Evolutionary conservation across 192 early-diverging fungal genomes (phyloP).

Genomic region (Powellomyces hirtus): DNA sequence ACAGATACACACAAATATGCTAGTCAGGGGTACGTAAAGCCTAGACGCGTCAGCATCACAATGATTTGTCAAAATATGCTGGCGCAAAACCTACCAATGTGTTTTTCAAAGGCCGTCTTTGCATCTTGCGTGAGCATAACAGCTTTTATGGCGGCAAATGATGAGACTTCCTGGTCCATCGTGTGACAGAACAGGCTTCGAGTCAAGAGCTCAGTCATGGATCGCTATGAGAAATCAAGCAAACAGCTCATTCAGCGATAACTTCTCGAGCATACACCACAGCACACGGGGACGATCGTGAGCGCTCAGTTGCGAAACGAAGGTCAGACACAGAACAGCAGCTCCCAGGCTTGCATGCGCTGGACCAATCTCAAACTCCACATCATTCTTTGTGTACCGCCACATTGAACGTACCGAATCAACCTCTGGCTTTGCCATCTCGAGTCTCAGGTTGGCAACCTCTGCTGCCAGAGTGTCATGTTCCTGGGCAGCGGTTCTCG

Average conservation of each 20-base stretch:
- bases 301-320: no score
- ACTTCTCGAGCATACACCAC: no score
- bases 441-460: background rate
- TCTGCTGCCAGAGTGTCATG: background rate
- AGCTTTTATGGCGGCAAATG: constrained; percentile 1
- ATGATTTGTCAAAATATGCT: no score
- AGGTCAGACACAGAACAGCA: no score
- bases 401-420: background rate
- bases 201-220: background rate
- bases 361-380: no score
- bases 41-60: no score
- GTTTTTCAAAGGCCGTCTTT: constrained; percentile 1
- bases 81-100: background rate
- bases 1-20: constrained; percentile 2
- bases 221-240: background rate
- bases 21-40: background rate
- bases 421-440: background rate
- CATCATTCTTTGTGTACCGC: no score
- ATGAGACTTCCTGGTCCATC: background rate
- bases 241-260: no score
- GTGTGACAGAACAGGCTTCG: background rate
- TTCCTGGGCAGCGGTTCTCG: background rate
- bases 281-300: no score
- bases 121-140: constrained; percentile 6
- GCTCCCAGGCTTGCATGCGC: no score